phyloP scores from a whole-genome alignment of 148 eudicot genomes.

The Cornus suecica region DNA sequence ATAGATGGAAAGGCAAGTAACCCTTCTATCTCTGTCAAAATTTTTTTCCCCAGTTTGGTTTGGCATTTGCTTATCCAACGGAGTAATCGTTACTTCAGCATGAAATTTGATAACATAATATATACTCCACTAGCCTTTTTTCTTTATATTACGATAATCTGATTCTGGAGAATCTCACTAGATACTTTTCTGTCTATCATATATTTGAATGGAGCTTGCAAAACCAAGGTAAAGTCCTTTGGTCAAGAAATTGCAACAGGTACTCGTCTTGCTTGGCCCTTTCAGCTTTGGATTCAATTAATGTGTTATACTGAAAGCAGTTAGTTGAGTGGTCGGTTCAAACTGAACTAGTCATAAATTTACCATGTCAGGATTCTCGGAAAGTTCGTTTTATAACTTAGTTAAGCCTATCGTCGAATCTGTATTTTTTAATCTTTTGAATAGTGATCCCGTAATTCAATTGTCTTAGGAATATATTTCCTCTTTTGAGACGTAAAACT shows the following conservation, averaged over 20 bases:
- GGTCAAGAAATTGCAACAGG: constrained; percentile 97
- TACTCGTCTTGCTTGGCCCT: constrained; percentile 17
- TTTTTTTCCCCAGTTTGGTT: not conserved
- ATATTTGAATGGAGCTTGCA: constrained; percentile 97
- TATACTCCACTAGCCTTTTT: not conserved
- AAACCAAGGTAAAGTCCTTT: constrained; percentile 82
- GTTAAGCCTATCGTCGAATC: not conserved
- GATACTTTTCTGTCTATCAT: constrained; percentile 31
- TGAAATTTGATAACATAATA: not conserved
- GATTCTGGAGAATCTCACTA: constrained; percentile 19
- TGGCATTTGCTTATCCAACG: not conserved
- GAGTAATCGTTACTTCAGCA: not conserved
- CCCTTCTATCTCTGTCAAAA: not conserved
- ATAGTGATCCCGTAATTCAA: too few relatives aligned
- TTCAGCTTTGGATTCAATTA: not conserved
- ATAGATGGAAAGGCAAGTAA: constrained; percentile 84
- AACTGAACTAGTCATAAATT: not conserved
- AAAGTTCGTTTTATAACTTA: not conserved
- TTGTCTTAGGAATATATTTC: too few relatives aligned
- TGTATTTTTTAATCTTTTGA: too few relatives aligned
- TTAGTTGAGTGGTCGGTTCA: not conserved
- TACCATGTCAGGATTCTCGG: not conserved
- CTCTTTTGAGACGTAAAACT: too few relatives aligned
- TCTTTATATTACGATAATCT: not conserved
- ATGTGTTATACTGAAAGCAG: not conserved